Evolutionary conservation across 345 rosid genomes (phyloP).

Genomic region (Eucalyptus regnans): DNA sequence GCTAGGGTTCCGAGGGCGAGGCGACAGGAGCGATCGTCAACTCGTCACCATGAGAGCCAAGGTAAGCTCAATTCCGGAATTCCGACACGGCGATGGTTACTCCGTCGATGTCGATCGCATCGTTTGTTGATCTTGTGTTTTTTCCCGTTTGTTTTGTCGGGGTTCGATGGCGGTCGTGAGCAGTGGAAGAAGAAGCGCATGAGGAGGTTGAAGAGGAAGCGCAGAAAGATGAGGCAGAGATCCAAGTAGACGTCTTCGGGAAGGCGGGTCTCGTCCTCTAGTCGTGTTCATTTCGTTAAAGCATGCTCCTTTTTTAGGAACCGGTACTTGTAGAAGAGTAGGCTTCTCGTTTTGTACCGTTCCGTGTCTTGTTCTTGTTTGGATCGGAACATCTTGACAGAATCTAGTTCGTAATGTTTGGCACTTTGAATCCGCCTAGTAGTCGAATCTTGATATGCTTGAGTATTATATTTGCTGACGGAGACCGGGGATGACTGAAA

Average conservation of each 20-base stretch:
- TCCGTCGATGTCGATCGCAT: background rate
- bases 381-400: background rate
- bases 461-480: background rate
- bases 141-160: background rate
- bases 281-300: background rate
- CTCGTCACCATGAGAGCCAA: slow-evolving; percentile 70
- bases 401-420: background rate
- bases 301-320: background rate
- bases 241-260: slow-evolving; percentile 46
- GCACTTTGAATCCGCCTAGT: background rate
- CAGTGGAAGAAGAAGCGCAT: slow-evolving; percentile 99
- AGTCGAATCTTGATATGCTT: background rate
- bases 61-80: slow-evolving; percentile 15
- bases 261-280: background rate
- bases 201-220: slow-evolving; percentile 99
- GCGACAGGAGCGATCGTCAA: background rate
- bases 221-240: slow-evolving; percentile 99
- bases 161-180: background rate
- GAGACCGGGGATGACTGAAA: background rate
- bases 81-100: background rate
- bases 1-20: slow-evolving; percentile 2
- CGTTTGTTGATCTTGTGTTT: background rate
- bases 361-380: background rate
- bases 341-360: background rate
- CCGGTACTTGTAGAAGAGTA: background rate